Evolutionary conservation across 176 grass and related monocot species (phyloP), one percentile per base, ranked within the genome.

Genomic region (Leersia perrieri): DNA sequence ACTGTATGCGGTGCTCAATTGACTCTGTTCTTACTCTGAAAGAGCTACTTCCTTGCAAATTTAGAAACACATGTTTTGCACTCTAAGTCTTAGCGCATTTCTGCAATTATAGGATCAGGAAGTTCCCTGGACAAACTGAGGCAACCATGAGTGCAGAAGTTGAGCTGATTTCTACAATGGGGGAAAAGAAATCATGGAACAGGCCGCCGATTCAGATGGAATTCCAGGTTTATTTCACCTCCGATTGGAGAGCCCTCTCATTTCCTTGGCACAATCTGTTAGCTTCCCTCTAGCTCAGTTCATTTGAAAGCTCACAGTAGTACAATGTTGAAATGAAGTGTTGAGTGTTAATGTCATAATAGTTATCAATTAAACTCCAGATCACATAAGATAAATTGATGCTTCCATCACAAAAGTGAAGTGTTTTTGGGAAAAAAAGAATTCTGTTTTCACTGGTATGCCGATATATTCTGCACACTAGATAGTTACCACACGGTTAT

Each of bases 141-240:
- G 84, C 97, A 84, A 99, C 97, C 30, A 99, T 95, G 97, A 99
- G 89, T 66, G 97, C 97, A 15, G 97, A 99, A 66, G 80, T 99
- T 89, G 97, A 99, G 80, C 83, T 99, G 76, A 99, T 99, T 33
- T 99, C 97, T 70, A 99, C 97, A 39, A 99, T 99, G 97, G 93
- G 87, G 27, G 97, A 99, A 77, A 99, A 99, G 90, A 99, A 99
- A 83, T 85, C 91, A 20, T 92, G 87, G 78, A 99, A 94, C 30
- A 92, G 91, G 31, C 93, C 97, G 71, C 97, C 97, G 9, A 99
- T 99, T 84, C 93, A 99, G 73, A 99, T 99, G 97, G 97, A 99
- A 87, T 99, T 99, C 69, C 97, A 95, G 97, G 97, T 99, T 83
- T 33, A 63, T 27, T 71, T 61, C 22, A 81, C 18, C 44, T 73